A percentile compares a stretch with the other conserved stretches of the same genome.
Evolutionary conservation across 768 basidiomycete species (phyloP).

Genomic region (Podaxis carcinomalis): DNA sequence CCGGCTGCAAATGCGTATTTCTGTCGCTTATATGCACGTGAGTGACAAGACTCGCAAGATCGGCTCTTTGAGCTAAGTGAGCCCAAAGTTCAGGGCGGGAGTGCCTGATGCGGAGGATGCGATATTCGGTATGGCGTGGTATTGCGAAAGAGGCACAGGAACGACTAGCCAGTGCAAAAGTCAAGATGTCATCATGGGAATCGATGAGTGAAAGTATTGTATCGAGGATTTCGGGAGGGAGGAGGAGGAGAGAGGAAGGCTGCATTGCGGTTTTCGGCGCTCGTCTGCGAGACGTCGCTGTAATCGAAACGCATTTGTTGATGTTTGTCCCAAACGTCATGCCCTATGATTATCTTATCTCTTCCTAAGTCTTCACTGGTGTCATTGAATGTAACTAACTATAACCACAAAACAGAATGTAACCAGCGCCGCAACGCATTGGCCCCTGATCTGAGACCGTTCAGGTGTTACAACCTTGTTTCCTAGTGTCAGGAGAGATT

Average conservation of each 20-base stretch:
- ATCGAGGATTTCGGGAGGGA: slow-evolving; percentile 46
- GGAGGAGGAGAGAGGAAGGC: slow-evolving; percentile 25
- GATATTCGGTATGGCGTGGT: slow-evolving; percentile 48
- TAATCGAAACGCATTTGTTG: background rate
- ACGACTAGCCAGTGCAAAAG: slow-evolving; percentile 40
- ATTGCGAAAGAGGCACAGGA: slow-evolving; percentile 32
- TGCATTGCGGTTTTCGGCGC: background rate
- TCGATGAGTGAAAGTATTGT: slow-evolving; percentile 42
- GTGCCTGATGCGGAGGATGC: slow-evolving; percentile 40
- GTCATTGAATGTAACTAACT: background rate
- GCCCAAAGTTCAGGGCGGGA: slow-evolving; percentile 40
- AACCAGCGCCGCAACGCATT: background rate
- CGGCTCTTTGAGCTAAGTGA: slow-evolving; percentile 45
- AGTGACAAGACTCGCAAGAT: slow-evolving; percentile 42
- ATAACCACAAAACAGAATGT: background rate
- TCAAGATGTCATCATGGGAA: slow-evolving; percentile 34
- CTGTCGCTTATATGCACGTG: slow-evolving; percentile 42
- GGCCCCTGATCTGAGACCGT: background rate
- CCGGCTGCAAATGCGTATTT: slow-evolving; percentile 29
- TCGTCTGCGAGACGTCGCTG: background rate
- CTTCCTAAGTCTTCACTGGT: background rate
- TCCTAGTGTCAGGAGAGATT: background rate
- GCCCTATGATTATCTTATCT: background rate
- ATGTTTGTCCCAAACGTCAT: background rate
- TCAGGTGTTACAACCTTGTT: background rate